A percentile compares a stretch with the other conserved stretches of the same genome.
Evolutionary conservation across 2,329 filamentous ascomycete species (phyloP).

Genomic region (Colletotrichum navitas): DNA sequence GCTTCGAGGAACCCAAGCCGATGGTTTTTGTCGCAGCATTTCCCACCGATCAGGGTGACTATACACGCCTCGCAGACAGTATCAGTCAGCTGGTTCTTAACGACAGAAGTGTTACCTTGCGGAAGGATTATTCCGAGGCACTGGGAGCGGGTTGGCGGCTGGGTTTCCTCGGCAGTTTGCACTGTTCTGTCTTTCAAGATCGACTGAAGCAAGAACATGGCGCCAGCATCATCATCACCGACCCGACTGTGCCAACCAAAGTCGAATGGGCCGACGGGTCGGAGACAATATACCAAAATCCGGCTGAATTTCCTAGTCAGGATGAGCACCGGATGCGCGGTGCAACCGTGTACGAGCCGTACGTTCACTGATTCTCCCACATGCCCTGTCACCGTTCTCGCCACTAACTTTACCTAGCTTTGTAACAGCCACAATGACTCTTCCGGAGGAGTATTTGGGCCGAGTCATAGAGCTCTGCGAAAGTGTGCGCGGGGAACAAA

Average conservation of each 20-base stretch:
- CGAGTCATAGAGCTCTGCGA: conserved; percentile 97
- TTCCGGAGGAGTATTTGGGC: conserved; percentile 94
- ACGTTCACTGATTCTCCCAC: conserved; percentile 45
- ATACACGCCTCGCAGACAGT: conserved; percentile 89
- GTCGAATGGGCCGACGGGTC: conserved; percentile 82
- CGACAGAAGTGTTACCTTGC: conserved; percentile 92
- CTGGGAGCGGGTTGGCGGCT: conserved; percentile 94
- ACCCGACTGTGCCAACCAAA: conserved; percentile 93
- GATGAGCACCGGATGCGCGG: conserved; percentile 62
- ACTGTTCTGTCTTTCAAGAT: conserved; percentile 99
- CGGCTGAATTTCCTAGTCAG: conserved; percentile 84
- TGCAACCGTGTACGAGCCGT: conserved; percentile 65
- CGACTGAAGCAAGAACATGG: conserved; percentile 94
- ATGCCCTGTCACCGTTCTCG: too few species aligned
- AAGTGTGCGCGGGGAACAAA: conserved; percentile 86
- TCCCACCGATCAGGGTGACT: conserved; percentile 90
- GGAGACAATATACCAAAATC: conserved; percentile 85
- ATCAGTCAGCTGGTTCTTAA: conserved; percentile 95
- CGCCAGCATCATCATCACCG: conserved; percentile 94
- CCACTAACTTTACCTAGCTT: conserved; percentile 57
- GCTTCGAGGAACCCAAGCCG: conserved; percentile 96
- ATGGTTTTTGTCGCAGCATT: conserved; percentile 99
- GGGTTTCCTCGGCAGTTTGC: conserved; percentile 94
- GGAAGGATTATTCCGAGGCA: conserved; percentile 95
- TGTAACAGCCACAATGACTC: conserved; percentile 85